Conservation (phyloP, 208 protist genomes). For the Herpetomonas tarakana region DNA sequence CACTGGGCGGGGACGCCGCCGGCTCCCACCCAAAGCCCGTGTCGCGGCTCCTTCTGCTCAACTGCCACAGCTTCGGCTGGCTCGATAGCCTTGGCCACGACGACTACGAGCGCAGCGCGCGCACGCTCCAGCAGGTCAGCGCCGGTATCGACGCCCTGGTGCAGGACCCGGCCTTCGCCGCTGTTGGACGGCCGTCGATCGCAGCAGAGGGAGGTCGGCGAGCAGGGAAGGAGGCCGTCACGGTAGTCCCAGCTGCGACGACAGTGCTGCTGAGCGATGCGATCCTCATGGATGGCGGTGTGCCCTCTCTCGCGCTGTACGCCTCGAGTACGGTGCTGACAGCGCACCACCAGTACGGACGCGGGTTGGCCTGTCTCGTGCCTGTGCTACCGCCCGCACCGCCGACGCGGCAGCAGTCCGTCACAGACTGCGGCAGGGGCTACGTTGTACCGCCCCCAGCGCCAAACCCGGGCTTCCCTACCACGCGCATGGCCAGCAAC, state of each 20-base stretch:
- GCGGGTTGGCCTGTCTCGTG: conserved; percentile 55
- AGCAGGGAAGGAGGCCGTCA: not conserved
- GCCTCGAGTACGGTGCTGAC: conserved; percentile 22
- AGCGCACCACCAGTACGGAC: conserved; percentile 53
- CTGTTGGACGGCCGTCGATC: conserved; percentile 16
- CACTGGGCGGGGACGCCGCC: not conserved
- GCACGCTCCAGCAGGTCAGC: conserved; percentile 34
- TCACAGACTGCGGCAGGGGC: not conserved
- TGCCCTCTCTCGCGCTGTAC: conserved; percentile 43
- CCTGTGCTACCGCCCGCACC: conserved; percentile 14
- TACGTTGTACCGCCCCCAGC: not conserved
- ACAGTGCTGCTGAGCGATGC: conserved; percentile 50
- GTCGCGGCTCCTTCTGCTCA: conserved; percentile 49
- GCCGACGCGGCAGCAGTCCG: not conserved
- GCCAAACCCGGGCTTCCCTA: not conserved
- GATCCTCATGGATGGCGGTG: conserved; percentile 62
- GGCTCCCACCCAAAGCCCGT: conserved; percentile 5
- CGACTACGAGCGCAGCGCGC: conserved; percentile 47
- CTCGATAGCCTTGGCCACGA: conserved; percentile 37
- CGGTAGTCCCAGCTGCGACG: conserved; percentile 10
- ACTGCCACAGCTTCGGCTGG: conserved; percentile 69
- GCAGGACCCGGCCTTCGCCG: conserved; percentile 16
- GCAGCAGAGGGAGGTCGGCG: not conserved
- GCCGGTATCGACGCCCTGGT: conserved; percentile 10
- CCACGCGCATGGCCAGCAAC: not conserved